Base-by-base conservation (phyloP, 2,329 filamentous ascomycete genomes). In the Periconia digitata region DNA sequence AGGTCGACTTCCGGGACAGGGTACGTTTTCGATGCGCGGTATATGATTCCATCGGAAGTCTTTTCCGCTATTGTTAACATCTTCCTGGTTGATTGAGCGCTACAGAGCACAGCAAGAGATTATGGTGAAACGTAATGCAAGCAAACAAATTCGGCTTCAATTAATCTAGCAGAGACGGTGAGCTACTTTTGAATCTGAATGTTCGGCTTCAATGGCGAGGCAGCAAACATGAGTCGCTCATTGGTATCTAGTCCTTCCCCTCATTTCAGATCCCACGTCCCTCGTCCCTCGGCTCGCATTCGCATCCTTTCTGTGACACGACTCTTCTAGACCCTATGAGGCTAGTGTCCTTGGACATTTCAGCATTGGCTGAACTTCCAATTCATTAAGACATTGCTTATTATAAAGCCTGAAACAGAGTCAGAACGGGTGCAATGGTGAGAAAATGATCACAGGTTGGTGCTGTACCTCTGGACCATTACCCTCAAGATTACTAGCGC, bases 1-100 rank as follows among this genome's bases (percentile, higher is more conserved):
- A 76, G 16, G 49, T 76, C 73, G 34, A 75, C 44, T 41, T 69
- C 54, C 2, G 74, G 72, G 2, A 70, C 45, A 6, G 64, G 56
- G 38, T 65, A 67, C n/a, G 54, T 58, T 44, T 66, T 62, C 8
- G 66, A 58, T 13, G 64, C 62, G 10, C 59, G 56, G 47, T 71
- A 71, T 22, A 70, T 53, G 21, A 54, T 62, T 40, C 66, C 63
- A 12, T 63, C 50, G 0, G 55, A 40, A 3, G 64, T 69, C 38
- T 57, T 67, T 18, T 70, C 66, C n/a, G 67, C 60, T 17, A 66
- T 60, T 5, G 64, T 71, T 13, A 62, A 49, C 67, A 70, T 70
- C 5, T 40, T 54, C 34, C 6, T 22, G 18, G 32, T 10, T n/a
- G 18, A 13, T 34, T 23, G 24, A 4, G 13, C 36, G 38, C 17